Percentiles rank a stretch among this genome's conserved stretches.
These are phyloP conservation scores for Hortiboletus campestris DNA, from an alignment of 768 basidiomycete species.

Conservation along the genomic window DNA sequence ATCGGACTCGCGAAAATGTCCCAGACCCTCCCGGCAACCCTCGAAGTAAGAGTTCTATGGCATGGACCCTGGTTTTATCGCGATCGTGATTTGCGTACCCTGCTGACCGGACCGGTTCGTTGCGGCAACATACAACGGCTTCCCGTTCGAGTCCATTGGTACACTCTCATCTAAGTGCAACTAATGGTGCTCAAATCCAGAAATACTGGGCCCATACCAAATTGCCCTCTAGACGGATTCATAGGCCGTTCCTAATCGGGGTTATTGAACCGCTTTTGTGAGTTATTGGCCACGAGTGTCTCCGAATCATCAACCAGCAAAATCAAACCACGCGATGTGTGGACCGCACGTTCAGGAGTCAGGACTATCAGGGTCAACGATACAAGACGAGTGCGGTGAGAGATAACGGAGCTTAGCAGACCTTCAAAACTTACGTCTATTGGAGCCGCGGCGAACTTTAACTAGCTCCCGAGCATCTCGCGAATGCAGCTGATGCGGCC, in stretches of 20 bases:
- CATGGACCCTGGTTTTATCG: slow-evolving; percentile 6
- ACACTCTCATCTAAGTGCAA: background rate
- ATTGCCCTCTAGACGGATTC: background rate
- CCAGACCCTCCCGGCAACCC: background rate
- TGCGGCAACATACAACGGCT: background rate
- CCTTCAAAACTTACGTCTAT: slow-evolving; percentile 7
- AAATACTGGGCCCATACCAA: background rate
- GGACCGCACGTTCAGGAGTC: background rate
- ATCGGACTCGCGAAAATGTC: background rate
- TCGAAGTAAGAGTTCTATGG: background rate
- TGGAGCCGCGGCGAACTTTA: background rate
- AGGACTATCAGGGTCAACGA: background rate
- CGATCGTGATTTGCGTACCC: background rate
- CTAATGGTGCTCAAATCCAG: background rate
- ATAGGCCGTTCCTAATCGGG: background rate
- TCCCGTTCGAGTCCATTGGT: slow-evolving; percentile 1
- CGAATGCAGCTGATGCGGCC: background rate
- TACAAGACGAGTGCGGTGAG: background rate
- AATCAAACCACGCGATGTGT: background rate
- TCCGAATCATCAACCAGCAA: background rate
- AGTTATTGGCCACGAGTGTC: background rate
- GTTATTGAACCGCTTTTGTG: background rate
- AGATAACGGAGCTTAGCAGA: slow-evolving; percentile 3
- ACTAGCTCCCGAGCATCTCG: background rate
- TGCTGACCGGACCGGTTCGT: background rate